phyloP scores from a whole-genome alignment of 140 eudicot genomes.

The Ambrosia hybrid region DNA sequence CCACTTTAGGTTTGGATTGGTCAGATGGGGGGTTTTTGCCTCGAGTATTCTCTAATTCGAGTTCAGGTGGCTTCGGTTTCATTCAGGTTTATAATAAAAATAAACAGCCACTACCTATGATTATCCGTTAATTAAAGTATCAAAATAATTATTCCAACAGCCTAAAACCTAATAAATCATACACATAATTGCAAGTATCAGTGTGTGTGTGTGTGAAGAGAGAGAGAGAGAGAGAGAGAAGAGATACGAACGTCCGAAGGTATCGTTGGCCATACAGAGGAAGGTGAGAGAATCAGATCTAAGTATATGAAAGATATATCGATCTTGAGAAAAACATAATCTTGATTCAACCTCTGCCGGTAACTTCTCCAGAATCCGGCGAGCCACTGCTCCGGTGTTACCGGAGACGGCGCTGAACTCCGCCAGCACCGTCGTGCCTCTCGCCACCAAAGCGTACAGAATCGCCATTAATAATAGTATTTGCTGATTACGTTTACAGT shows the following conservation, averaged over 20 bases:
- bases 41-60: too few relatives aligned
- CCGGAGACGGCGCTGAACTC: slow-evolving; percentile 98
- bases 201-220: background rate
- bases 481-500: slow-evolving; percentile 5
- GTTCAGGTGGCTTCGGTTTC: too few relatives aligned
- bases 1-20: too few relatives aligned
- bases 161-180: slow-evolving; percentile 19
- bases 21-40: too few relatives aligned
- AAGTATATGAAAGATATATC: slow-evolving; percentile 86
- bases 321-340: slow-evolving; percentile 92
- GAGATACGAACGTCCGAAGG: slow-evolving; percentile 77
- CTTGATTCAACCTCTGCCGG: slow-evolving; percentile 68
- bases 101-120: too few relatives aligned
- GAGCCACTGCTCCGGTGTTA: slow-evolving; percentile 86
- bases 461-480: slow-evolving; percentile 67
- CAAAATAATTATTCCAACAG: background rate
- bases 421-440: slow-evolving; percentile 95
- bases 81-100: too few relatives aligned
- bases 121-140: too few relatives aligned
- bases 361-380: slow-evolving; percentile 90
- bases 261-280: slow-evolving; percentile 97
- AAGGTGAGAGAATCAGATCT: slow-evolving; percentile 75
- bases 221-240: background rate
- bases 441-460: slow-evolving; percentile 84
- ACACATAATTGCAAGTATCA: background rate